These are phyloP conservation scores for Marasmius sp. DNA, from an alignment of 1,284 basidiomycete species.

Conservation along the genomic window DNA sequence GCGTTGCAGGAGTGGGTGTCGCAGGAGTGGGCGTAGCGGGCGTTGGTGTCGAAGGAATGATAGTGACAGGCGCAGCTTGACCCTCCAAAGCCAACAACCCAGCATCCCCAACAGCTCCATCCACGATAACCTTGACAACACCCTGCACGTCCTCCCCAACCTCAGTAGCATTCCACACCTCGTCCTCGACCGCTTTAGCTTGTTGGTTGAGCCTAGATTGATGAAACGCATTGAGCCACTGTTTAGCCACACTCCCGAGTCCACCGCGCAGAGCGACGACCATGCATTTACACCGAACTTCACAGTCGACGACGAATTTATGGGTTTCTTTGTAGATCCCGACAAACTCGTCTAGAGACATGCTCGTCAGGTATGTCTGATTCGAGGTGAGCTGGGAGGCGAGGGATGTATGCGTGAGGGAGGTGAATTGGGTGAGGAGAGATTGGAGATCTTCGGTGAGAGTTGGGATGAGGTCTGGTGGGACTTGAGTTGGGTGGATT, in stretches of 20 bases:
- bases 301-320: conserved; percentile 87
- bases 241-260: conserved; percentile 64
- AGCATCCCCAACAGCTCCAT: conserved; percentile 82
- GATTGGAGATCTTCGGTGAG: conserved; percentile 56
- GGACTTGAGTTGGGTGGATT: neutral
- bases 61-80: neutral
- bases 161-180: conserved; percentile 85
- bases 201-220: conserved; percentile 79
- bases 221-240: conserved; percentile 88
- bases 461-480: neutral
- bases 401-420: conserved; percentile 79
- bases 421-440: conserved; percentile 81
- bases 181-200: conserved; percentile 90
- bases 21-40: conserved; percentile 9
- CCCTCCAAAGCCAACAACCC: conserved; percentile 55
- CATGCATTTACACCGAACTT: conserved; percentile 85
- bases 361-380: conserved; percentile 72
- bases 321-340: conserved; percentile 84
- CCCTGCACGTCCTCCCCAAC: conserved; percentile 68
- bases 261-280: conserved; percentile 88
- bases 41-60: conserved; percentile 23
- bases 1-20: conserved; percentile 17
- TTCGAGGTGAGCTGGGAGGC: conserved; percentile 63
- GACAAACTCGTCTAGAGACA: conserved; percentile 77
- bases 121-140: conserved; percentile 73